Conservation (phyloP, 2,329 filamentous ascomycete species). For the Fusarium xylarioides region DNA sequence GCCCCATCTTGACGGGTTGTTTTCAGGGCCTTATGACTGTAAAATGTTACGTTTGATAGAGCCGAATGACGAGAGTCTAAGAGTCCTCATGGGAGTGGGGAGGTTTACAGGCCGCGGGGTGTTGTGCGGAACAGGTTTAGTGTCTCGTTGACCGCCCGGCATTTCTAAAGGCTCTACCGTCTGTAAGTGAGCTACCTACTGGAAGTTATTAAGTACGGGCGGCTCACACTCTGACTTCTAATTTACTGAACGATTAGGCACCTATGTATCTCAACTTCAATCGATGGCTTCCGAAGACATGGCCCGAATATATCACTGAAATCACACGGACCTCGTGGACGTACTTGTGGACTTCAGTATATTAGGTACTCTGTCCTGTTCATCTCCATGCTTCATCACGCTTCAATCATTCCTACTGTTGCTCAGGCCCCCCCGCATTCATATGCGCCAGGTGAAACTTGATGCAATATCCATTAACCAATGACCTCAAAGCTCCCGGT, state of each 20-base stretch:
- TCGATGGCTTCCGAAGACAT: neutral
- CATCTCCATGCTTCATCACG: neutral
- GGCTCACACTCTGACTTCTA: neutral
- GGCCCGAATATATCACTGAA: neutral
- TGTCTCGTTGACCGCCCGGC: slow-evolving; percentile 48
- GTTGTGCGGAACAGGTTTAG: slow-evolving; percentile 36
- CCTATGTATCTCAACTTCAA: neutral
- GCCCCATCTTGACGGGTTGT: slow-evolving; percentile 60
- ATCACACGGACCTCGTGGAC: neutral
- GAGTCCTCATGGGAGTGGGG: slow-evolving; percentile 40
- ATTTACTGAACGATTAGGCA: neutral
- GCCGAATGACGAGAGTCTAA: slow-evolving; percentile 28
- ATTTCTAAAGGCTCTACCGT: slow-evolving; percentile 24
- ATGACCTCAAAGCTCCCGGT: neutral
- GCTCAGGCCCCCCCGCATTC: neutral
- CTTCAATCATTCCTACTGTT: neutral
- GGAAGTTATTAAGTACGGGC: neutral
- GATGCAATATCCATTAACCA: slow-evolving; percentile 1
- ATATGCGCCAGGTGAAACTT: slow-evolving; percentile 5
- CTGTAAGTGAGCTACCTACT: neutral
- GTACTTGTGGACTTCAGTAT: neutral
- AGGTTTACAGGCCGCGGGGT: slow-evolving; percentile 43
- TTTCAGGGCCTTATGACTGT: neutral
- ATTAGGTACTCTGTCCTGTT: neutral
- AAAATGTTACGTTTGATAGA: slow-evolving; percentile 15